Evolutionary conservation across 352 stramenopile genomes (phyloP), one percentile per base, ranked within the genome.

Genomic region (Globisporangium iwayamae): DNA sequence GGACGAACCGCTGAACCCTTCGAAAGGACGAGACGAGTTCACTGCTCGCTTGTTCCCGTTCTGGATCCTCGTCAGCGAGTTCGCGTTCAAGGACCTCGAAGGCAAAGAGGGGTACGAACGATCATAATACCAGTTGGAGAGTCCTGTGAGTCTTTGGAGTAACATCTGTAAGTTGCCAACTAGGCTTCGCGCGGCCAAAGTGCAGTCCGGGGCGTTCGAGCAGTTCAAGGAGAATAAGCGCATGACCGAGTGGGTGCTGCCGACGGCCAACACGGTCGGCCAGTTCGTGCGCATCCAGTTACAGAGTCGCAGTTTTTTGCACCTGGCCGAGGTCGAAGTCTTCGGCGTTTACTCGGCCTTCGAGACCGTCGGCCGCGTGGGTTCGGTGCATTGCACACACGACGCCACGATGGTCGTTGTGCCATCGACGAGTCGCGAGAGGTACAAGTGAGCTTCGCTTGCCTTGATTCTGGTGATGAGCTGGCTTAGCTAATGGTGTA

Each of bases 21-120:
- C 72, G 10, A 81, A 86, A 63, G 72, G 72, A 14, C 70, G 74
- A 7, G 79, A 89, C 65, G 81, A 97, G 59, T 98, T 89, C 68
- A 89, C 79, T 2, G 66, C 57, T 50, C 78, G 91, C 0, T 56
- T 98, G 25, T 97, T 97, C 58, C 94, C 94, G 11, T 97, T 85
- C 65, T 98, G 92, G 91, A 85, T 98, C 64, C 88, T 98, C 64
- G 82, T 97, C 16, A 97, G 91, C 32, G 83, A 96, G 59, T 82
- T 89, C 41, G 79, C 90, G 10, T 98, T 98, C 71, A 78, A 83
- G 39, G 76, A 93, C 36, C 61, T 87, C 36, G 66, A 90, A 28
- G 89, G 89, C 53, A 88, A 90, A 39, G 83, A 92, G 70, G 87
- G 85, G 71, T 90, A 58, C 56, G 52, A 20, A 18, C 2, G 2